Evolutionary conservation across 768 basidiomycete genomes (phyloP).

Genomic region (Mycena indigotica): DNA sequence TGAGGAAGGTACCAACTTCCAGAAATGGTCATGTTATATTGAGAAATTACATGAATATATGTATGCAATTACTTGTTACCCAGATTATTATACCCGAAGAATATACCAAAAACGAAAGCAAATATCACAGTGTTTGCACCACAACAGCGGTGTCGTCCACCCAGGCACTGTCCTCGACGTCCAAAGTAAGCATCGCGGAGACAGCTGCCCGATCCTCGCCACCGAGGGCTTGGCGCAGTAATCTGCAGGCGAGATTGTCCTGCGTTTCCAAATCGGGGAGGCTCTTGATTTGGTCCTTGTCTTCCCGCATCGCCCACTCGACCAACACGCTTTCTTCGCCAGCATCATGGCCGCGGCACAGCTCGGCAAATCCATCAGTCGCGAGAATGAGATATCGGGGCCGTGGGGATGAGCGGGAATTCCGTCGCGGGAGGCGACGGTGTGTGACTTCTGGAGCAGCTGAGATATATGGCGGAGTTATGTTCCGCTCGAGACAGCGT

Average conservation of each 20-base stretch:
- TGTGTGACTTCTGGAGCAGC: constrained; percentile 66
- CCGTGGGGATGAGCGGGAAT: constrained; percentile 22
- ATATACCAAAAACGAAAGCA: neutral
- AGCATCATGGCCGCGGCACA: constrained; percentile 53
- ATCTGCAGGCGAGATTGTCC: constrained; percentile 48
- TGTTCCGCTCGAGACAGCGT: constrained; percentile 62
- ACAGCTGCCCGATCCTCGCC: constrained; percentile 56
- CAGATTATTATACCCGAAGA: constrained; percentile 8
- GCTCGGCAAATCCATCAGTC: constrained; percentile 69
- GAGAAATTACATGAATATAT: too few species aligned
- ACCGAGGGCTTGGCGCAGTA: constrained; percentile 60
- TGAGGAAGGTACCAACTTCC: too few species aligned
- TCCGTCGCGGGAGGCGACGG: constrained; percentile 42
- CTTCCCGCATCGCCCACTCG: constrained; percentile 54
- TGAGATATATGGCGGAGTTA: constrained; percentile 67
- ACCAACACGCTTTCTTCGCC: constrained; percentile 49
- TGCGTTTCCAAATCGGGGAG: constrained; percentile 7
- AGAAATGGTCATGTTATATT: too few species aligned
- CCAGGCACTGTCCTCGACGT: constrained; percentile 62
- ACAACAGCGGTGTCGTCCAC: constrained; percentile 70
- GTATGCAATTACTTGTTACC: too few species aligned
- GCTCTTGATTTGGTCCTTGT: constrained; percentile 27
- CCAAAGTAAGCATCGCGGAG: constrained; percentile 61
- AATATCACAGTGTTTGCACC: constrained; percentile 55
- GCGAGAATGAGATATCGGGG: constrained; percentile 61